Evolutionary conservation across 2,329 filamentous ascomycete genomes (phyloP).

Genomic region (Arthrobotrys sinensis): DNA sequence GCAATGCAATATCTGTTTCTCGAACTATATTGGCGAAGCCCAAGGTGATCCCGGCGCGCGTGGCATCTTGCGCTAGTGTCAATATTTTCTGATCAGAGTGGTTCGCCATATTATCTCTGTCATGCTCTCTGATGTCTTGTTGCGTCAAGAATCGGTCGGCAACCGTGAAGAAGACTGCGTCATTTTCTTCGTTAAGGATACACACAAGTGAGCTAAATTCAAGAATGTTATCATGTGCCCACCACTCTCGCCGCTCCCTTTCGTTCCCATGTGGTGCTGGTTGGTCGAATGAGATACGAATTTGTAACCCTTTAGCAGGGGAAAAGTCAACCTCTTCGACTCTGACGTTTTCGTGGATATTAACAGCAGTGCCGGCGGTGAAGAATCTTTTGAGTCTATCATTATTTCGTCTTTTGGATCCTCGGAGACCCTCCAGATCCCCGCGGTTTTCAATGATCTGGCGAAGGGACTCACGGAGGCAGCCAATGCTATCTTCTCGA

Average conservation of each 20-base stretch:
- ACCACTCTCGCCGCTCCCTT: conserved; percentile 61
- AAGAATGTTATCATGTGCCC: conserved; percentile 62
- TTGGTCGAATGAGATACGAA: conserved; percentile 55
- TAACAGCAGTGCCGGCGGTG: conserved; percentile 17
- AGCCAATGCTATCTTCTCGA: conserved; percentile 65
- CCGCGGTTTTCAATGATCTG: conserved; percentile 63
- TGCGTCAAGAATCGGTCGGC: conserved; percentile 46
- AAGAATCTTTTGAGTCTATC: conserved; percentile 59
- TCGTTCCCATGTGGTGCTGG: conserved; percentile 44
- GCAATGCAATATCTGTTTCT: conserved; percentile 61
- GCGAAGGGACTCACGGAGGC: conserved; percentile 64
- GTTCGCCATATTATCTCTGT: conserved; percentile 22
- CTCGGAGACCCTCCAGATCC: conserved; percentile 41
- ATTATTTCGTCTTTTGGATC: conserved; percentile 31
- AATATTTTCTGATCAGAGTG: conserved; percentile 19
- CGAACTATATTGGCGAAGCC: conserved; percentile 61
- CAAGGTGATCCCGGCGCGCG: conserved; percentile 63
- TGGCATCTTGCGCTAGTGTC: conserved; percentile 61
- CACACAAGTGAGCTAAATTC: conserved; percentile 62
- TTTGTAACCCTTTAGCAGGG: conserved; percentile 54
- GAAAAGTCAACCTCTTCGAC: conserved; percentile 44
- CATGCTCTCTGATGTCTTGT: conserved; percentile 34
- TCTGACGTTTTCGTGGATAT: conserved; percentile 30
- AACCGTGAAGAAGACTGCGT: conserved; percentile 61
- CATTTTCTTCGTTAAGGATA: conserved; percentile 49